A percentile compares a stretch with the other conserved stretches of the same genome.
Conservation (phyloP, 2,329 filamentous ascomycete species). For the Colletotrichum nymphaeae region DNA sequence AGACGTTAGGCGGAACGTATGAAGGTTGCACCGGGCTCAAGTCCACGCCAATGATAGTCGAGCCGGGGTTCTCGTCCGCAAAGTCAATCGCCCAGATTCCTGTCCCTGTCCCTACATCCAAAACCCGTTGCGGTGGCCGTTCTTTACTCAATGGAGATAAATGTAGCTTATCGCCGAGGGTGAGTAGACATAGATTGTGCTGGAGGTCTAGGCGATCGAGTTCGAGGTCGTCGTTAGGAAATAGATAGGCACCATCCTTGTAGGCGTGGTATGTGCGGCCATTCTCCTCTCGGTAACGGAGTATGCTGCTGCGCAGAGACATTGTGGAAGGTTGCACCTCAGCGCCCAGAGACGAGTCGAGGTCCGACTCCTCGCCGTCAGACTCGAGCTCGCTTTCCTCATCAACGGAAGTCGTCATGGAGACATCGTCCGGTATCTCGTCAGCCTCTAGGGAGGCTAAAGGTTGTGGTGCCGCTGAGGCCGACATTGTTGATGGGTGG, state of each 20-base stretch:
- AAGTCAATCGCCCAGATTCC: slow-evolving; percentile 59
- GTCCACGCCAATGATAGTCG: slow-evolving; percentile 63
- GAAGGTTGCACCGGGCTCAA: slow-evolving; percentile 68
- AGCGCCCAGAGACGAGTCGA: slow-evolving; percentile 26
- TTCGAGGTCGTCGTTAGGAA: slow-evolving; percentile 40
- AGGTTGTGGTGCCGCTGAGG: neutral
- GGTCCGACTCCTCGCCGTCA: slow-evolving; percentile 4
- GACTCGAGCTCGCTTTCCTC: neutral
- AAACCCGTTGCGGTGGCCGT: slow-evolving; percentile 41
- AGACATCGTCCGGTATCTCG: neutral
- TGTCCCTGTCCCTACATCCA: slow-evolving; percentile 62
- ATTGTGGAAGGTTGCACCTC: slow-evolving; percentile 40
- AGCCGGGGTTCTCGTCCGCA: slow-evolving; percentile 57
- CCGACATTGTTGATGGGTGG: neutral
- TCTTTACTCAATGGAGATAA: slow-evolving; percentile 40
- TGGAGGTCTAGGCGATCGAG: slow-evolving; percentile 50
- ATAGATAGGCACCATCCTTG: slow-evolving; percentile 30
- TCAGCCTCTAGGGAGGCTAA: neutral
- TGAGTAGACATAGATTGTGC: slow-evolving; percentile 49
- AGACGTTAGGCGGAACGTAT: slow-evolving; percentile 69
- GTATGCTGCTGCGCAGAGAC: slow-evolving; percentile 50
- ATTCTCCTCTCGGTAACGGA: slow-evolving; percentile 49
- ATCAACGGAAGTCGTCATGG: neutral
- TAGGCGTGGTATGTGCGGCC: slow-evolving; percentile 52
- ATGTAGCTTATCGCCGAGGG: slow-evolving; percentile 44